Conservation (phyloP, 768 basidiomycete species). For the Termitomyces sp. region DNA sequence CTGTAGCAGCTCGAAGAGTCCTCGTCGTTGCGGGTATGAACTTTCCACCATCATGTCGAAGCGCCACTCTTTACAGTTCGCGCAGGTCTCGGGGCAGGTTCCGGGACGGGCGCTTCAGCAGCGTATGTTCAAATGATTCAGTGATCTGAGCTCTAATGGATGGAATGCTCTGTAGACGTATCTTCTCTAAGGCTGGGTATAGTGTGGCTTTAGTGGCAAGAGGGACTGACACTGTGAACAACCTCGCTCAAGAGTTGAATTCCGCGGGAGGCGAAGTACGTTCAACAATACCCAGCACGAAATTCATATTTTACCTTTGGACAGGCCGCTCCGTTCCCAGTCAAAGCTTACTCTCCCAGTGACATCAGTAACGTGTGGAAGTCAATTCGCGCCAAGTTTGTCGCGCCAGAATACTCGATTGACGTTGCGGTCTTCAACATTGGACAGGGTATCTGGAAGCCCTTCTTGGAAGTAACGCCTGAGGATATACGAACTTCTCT, state of each 20-base stretch:
- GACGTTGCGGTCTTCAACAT: conserved; percentile 64
- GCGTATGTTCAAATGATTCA: conserved; percentile 37
- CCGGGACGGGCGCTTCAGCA: conserved; percentile 52
- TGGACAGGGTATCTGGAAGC: conserved; percentile 53
- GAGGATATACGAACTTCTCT: conserved; percentile 47
- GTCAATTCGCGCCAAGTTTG: conserved; percentile 38
- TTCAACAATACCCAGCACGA: neutral
- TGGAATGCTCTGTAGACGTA: conserved; percentile 35
- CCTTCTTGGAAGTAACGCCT: conserved; percentile 58
- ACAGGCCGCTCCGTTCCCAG: conserved; percentile 53
- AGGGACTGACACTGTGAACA: conserved; percentile 43
- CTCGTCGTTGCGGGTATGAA: conserved; percentile 49
- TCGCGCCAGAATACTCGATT: conserved; percentile 43
- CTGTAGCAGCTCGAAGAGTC: conserved; percentile 37
- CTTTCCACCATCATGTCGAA: neutral
- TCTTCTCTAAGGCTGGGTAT: conserved; percentile 60
- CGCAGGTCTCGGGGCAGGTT: conserved; percentile 38
- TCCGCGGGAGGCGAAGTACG: conserved; percentile 52
- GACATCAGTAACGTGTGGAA: conserved; percentile 47
- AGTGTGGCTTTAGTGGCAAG: conserved; percentile 63
- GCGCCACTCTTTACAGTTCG: neutral
- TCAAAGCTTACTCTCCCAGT: conserved; percentile 42
- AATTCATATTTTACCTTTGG: conserved; percentile 4
- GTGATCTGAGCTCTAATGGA: neutral
- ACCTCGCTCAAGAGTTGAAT: conserved; percentile 50